These are phyloP conservation scores for Aureobasidium sp. DNA, from an alignment of 2,329 filamentous ascomycete species.

Conservation along the genomic window DNA sequence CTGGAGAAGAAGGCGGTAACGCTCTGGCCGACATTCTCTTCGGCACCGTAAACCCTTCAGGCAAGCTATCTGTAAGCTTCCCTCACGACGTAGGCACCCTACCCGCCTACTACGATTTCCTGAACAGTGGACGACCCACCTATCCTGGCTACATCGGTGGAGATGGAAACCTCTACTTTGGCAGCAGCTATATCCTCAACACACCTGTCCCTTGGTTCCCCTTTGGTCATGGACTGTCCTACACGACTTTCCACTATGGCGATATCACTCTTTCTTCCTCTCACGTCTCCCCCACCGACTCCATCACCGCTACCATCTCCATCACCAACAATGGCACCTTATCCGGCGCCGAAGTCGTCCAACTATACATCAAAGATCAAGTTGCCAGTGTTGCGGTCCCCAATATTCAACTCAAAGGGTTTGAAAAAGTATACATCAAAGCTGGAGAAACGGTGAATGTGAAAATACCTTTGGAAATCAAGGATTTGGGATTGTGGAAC, in stretches of 20 bases:
- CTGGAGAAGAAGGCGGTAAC: slow-evolving; percentile 72
- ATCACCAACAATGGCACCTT: slow-evolving; percentile 65
- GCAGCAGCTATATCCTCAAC: slow-evolving; percentile 70
- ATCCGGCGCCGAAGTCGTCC: slow-evolving; percentile 73
- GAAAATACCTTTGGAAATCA: slow-evolving; percentile 55
- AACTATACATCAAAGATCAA: slow-evolving; percentile 72
- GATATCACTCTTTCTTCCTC: slow-evolving; percentile 57
- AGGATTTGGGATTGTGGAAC: slow-evolving; percentile 63
- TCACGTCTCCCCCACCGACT: slow-evolving; percentile 55
- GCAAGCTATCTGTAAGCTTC: slow-evolving; percentile 72
- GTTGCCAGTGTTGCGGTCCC: slow-evolving; percentile 70
- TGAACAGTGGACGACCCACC: slow-evolving; percentile 69
- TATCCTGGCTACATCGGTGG: slow-evolving; percentile 59
- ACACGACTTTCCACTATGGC: slow-evolving; percentile 69
- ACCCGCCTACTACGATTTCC: slow-evolving; percentile 77
- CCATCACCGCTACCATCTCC: slow-evolving; percentile 64
- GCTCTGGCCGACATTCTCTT: slow-evolving; percentile 73
- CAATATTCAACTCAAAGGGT: slow-evolving; percentile 71
- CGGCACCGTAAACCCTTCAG: slow-evolving; percentile 70
- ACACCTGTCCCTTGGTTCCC: slow-evolving; percentile 67
- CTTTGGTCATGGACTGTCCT: slow-evolving; percentile 74
- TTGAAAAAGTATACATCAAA: slow-evolving; percentile 69
- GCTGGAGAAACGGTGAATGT: slow-evolving; percentile 66
- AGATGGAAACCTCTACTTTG: slow-evolving; percentile 70
- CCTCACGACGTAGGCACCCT: slow-evolving; percentile 72